Evolutionary conservation across 163 green algal species (phyloP).

Genomic region (Scenedesmus sp.): DNA sequence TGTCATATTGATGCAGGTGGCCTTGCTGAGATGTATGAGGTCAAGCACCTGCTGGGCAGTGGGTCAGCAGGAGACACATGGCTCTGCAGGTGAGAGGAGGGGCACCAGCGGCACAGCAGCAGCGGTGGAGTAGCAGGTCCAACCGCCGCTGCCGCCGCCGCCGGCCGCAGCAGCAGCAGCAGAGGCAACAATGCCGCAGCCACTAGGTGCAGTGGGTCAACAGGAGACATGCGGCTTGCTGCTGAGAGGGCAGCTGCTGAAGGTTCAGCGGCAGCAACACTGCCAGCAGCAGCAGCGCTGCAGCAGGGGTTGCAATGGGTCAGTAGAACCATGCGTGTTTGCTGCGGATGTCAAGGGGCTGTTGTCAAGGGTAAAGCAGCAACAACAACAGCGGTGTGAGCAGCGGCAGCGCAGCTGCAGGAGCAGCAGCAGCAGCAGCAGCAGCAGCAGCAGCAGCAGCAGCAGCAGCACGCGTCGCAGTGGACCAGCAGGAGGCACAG

Average conservation of each 20-base stretch:
- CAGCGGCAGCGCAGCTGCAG: not conserved
- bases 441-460: not conserved
- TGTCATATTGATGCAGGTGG: constrained; percentile 29
- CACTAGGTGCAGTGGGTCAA: constrained; percentile 39
- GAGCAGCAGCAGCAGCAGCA: not conserved
- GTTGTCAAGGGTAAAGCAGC: not conserved
- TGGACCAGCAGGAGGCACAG: not conserved
- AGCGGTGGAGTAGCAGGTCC: no score
- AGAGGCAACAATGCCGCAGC: constrained; percentile 81
- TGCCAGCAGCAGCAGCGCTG: no score
- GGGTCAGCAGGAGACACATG: constrained; percentile 92
- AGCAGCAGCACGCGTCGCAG: not conserved
- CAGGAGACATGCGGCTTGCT: no score
- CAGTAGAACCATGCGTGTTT: no score
- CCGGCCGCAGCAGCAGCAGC: not conserved
- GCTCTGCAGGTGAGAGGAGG: constrained; percentile 66
- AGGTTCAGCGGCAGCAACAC: not conserved
- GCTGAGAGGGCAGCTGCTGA: not conserved
- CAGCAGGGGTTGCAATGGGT: no score
- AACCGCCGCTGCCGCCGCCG: no score
- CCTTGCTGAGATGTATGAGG: constrained; percentile 62
- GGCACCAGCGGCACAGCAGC: not conserved
- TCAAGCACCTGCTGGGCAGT: constrained; percentile 81
- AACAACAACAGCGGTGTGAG: not conserved
- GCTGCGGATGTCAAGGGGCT: no score